Evolutionary conservation across 2,329 filamentous ascomycete genomes (phyloP), one percentile per base, ranked within the genome.

Genomic region (Sarocladium strictum): DNA sequence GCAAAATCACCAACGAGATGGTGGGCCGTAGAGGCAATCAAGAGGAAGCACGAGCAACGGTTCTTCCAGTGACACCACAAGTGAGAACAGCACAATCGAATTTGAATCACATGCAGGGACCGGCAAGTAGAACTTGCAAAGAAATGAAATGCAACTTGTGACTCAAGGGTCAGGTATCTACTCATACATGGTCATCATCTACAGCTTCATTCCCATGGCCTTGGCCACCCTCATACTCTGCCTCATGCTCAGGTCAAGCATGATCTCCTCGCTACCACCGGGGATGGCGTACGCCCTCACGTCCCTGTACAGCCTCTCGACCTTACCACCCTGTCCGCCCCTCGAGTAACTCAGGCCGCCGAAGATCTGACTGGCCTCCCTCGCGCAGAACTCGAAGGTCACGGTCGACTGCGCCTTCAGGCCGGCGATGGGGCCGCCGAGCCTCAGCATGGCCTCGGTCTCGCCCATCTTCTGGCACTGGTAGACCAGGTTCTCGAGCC

Each of bases 341-440:
- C 93, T 84, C 57, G 85, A 92, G 76, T 97, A 97, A 64, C 86
- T 91, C 60, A 97, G 75, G 24, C 94, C 94, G 58, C 94, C 94
- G 64, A 97, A 99, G 72, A 99, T 97, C 80, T 99, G 94, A 67
- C 86, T 90, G 15, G 94, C 94, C 75, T 99, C 94, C 57, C 93
- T 83, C 29, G 94, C 94, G 74, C 94, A 99, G 78, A 95, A 97
- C 76, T 99, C 94, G 64, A 97, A 99, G 0, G 92, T 97, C 2
- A 90, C 82, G 2, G 94, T 99, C 40, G 88, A 81, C 72, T 99
- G 94, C 1, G 94, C 94, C 77, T 99, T 99, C 65, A 97, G 81
- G 33, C 88, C 80, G 52, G 94, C 94, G 68, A 97, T 97, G 59
- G 93, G 89, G 33, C 94, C 94, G 45, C 94, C 94, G 7, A 99